Conservation (phyloP, 2,329 filamentous ascomycete species). For the Fusarium nisikadoi region DNA sequence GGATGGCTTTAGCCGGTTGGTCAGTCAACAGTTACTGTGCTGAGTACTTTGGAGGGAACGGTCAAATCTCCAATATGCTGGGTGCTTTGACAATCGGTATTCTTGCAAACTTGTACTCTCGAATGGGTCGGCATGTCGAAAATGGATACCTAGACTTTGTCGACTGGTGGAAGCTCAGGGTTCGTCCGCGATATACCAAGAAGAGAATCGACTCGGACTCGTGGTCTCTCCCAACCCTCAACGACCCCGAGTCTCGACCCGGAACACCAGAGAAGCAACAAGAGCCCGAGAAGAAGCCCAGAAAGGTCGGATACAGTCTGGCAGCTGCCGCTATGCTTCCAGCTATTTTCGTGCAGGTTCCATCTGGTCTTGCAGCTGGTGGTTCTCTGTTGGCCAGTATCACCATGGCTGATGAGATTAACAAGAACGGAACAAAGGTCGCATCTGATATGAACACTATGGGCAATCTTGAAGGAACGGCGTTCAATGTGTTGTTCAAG, state of each 20-base stretch:
- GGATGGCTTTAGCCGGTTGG: slow-evolving; percentile 79
- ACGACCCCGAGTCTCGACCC: slow-evolving; percentile 49
- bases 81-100: slow-evolving; percentile 81
- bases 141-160: slow-evolving; percentile 62
- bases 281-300: slow-evolving; percentile 47
- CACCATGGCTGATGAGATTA: slow-evolving; percentile 65
- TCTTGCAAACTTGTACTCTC: slow-evolving; percentile 81
- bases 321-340: slow-evolving; percentile 88
- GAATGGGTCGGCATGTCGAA: slow-evolving; percentile 68
- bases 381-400: slow-evolving; percentile 69
- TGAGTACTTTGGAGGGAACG: slow-evolving; percentile 73
- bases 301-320: slow-evolving; percentile 74
- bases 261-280: slow-evolving; percentile 34
- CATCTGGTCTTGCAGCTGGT: slow-evolving; percentile 69
- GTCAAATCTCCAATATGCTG: slow-evolving; percentile 80
- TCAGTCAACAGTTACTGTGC: slow-evolving; percentile 79
- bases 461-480: slow-evolving; percentile 54
- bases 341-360: slow-evolving; percentile 81
- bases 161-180: slow-evolving; percentile 61
- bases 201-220: slow-evolving; percentile 44
- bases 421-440: slow-evolving; percentile 52
- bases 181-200: slow-evolving; percentile 52
- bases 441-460: slow-evolving; percentile 40
- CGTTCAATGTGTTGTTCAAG: slow-evolving; percentile 65
- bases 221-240: slow-evolving; percentile 47